Base-by-base conservation (phyloP, 495 filamentous ascomycete genomes). In the Penicillium cosmopolitanum region DNA sequence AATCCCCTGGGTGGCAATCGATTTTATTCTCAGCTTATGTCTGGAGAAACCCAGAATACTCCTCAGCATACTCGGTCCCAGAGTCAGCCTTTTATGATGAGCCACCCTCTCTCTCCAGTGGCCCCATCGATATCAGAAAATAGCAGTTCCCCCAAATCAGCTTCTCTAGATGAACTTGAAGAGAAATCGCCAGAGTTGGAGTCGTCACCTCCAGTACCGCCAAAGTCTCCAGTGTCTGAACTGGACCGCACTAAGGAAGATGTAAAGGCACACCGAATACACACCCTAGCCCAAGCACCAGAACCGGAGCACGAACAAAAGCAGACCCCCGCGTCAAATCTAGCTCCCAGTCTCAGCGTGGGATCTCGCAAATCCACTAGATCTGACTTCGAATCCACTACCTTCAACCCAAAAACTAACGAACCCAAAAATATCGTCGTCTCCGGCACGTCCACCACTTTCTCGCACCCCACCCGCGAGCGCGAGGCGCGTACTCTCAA, bases 381-480 rank as follows among this genome's bases (percentile, higher is more conserved):
- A 1, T 31, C 28, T 6, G 28, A 31, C 28, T 31, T 31, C 18
- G 43, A 43, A 56, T 25, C 53, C 34, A 33, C 13, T 51, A 40
- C 35, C 36, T 10, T 35, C 46, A 42, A 15, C 4, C 40, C 28
- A 6, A 42, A 44, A 6, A 34, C 19, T 11, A 16, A 33, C 35
- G 42, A 48, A 19, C 36, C 55, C 19, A 53, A 51, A 36, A 57
- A 67, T 13, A 50, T 51, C 31, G 33, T 55, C 16, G 46, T 63
- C 34, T 62, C 67, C 2, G 48, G 42, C 35, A 23, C 28, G 28
- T 31, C 34, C 28, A 58, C 60, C 10, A 11, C 18, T 13, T 8
- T 56, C 10, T 66, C 68, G 16, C 71, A 74, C 50, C 68, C 69
- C n/a, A 67, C 70, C 34, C 58, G 72, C 42, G 60, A 61, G 19